Base-by-base conservation (phyloP, 2,329 filamentous ascomycete species). In the Neonectria faginata region DNA sequence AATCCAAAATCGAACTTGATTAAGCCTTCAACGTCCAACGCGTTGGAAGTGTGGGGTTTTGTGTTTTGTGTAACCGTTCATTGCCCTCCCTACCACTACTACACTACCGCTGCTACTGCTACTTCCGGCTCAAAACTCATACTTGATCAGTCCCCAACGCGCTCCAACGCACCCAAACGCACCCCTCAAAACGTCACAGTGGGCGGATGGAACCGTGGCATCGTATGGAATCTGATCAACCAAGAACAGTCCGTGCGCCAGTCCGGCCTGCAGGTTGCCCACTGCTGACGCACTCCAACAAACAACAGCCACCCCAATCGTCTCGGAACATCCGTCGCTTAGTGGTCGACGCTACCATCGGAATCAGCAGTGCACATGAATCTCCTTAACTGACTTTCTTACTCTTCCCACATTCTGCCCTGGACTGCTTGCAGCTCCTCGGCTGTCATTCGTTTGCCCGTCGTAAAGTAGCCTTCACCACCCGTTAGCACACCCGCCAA, bases 371-470 rank as follows among this genome's bases (percentile, higher is more conserved):
- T 64, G 51, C 54, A 62, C 58, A 42, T 39, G 48, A 45, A 56
- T 59, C 54, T 58, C 8, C 25, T 54, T 76, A 33, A 48, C 51
- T 45, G 27, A 62, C 48, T 20, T 65, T 33, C 80, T 73, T 81
- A 90, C 88, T 90, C 94, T 81, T 97, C 94, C 94, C 95, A 97
- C 71, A 93, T 92, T 70, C 95, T 88, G 67, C 95, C 95, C 78
- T 96, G 91, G 29, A 98, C 94, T 59, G 92, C 90, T 70, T 90
- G 85, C 67, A 98, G 85, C 79, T 97, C 94, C 61, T 95, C 92
- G 76, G 91, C 89, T 2, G 92, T 96, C 88, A 97, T 93, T 73
- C 93, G 88, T 80, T 96, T 94, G 55, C 94, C 95, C 12, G 91
- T 93, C 7, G 95, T 97, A 78, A 97, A 91, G 75, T 91, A 91